Evolutionary conservation across 805 yeast species (phyloP).

Genomic region (Ogataea ganodermae): DNA sequence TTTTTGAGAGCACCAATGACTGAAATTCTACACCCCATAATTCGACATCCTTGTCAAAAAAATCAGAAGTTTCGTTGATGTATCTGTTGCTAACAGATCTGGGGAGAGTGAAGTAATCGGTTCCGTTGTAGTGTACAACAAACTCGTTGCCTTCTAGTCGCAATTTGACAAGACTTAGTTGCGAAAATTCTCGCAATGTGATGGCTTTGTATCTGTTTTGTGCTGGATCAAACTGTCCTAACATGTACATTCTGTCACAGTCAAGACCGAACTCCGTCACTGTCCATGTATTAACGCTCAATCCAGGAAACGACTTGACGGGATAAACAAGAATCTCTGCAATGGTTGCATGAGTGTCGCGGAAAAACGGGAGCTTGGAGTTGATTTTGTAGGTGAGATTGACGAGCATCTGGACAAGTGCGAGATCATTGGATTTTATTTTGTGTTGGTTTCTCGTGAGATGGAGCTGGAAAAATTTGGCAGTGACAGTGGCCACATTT

Average conservation of each 20-base stretch:
- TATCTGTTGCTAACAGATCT: conserved; percentile 11
- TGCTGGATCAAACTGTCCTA: conserved; percentile 21
- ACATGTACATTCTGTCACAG: conserved; percentile 33
- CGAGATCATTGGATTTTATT: conserved; percentile 6
- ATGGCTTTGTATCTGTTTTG: conserved; percentile 17
- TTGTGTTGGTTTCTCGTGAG: conserved; percentile 19
- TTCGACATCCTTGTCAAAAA: conserved; percentile 15
- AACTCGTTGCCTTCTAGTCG: conserved; percentile 14
- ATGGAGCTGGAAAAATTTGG: conserved; percentile 13
- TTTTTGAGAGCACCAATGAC: conserved; percentile 17
- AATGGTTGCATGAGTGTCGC: conserved; percentile 4
- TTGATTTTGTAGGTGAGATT: conserved; percentile 18
- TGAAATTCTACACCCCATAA: conserved; percentile 29
- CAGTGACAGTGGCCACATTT: conserved; percentile 4
- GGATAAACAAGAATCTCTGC: conserved; percentile 26
- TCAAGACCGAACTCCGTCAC: conserved; percentile 27
- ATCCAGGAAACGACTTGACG: conserved; percentile 29
- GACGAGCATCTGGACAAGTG: conserved; percentile 6
- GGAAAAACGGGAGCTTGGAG: conserved; percentile 7
- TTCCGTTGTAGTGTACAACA: conserved; percentile 14
- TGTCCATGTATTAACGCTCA: conserved; percentile 23
- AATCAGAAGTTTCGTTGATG: conserved; percentile 8
- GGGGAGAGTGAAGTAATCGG: conserved; percentile 20
- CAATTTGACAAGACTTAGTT: conserved; percentile 16
- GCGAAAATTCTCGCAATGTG: conserved; percentile 26